phyloP scores from a whole-genome alignment of 2,329 filamentous ascomycete species.

The Ceratocystis cubensis region DNA sequence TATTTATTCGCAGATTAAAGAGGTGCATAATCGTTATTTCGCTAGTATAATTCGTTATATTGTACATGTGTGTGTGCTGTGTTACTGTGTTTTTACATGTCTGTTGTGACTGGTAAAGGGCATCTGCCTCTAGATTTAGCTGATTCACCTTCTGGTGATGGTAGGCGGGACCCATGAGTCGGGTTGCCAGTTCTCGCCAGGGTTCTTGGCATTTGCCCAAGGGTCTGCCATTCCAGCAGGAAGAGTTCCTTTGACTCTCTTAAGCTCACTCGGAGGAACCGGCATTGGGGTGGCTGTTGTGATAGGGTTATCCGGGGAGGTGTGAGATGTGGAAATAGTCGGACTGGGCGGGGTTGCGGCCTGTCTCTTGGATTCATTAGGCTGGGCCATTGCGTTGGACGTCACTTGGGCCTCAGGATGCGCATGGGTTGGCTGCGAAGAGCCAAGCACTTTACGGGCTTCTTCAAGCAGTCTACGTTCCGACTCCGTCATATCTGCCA shows the following conservation, averaged over 20 bases:
- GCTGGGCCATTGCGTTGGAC: constrained; percentile 8
- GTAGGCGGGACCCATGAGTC: constrained; percentile 45
- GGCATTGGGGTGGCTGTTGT: neutral
- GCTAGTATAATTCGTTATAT: neutral
- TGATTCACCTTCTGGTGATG: constrained; percentile 26
- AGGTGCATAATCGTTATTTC: neutral
- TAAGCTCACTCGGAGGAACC: neutral
- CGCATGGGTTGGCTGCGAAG: neutral
- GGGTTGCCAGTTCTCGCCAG: constrained; percentile 57
- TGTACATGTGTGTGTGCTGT: neutral
- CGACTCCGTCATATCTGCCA: constrained; percentile 32
- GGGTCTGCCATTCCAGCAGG: constrained; percentile 34
- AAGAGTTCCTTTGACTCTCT: constrained; percentile 13
- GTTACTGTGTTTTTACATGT: neutral
- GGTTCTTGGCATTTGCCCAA: constrained; percentile 44
- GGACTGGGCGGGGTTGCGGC: neutral
- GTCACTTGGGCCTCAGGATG: constrained; percentile 15
- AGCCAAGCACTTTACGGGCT: constrained; percentile 16
- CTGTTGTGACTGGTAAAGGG: neutral
- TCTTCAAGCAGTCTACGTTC: constrained; percentile 21
- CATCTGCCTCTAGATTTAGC: neutral
- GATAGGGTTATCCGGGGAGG: neutral
- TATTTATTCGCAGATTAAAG: too few species aligned
- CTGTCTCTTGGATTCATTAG: neutral
- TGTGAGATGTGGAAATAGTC: neutral